Evolutionary conservation across 805 yeast genomes (phyloP).

Genomic region (Metschnikowia proteae): DNA sequence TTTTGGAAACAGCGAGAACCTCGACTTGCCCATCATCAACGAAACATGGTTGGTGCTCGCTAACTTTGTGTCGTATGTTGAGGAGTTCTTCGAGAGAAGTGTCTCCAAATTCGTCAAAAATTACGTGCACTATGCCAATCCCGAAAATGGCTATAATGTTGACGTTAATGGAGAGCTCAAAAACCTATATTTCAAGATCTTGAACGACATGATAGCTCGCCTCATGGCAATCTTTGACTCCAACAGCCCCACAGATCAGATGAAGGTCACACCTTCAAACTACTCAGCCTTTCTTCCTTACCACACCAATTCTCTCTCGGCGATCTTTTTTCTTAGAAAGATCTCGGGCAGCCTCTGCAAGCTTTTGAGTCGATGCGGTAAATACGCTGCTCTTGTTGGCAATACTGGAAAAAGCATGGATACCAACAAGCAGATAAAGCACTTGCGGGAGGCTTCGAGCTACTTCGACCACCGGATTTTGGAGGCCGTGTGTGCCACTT

Average conservation of each 20-base stretch:
- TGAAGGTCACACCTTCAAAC: slow-evolving; percentile 35
- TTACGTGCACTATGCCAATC: slow-evolving; percentile 31
- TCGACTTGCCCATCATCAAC: slow-evolving; percentile 39
- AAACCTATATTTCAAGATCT: slow-evolving; percentile 23
- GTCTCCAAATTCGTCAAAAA: slow-evolving; percentile 35
- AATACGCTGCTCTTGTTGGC: slow-evolving; percentile 30
- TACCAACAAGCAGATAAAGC: slow-evolving; percentile 35
- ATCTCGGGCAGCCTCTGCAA: slow-evolving; percentile 26
- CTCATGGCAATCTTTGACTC: slow-evolving; percentile 30
- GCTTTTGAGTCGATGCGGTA: slow-evolving; percentile 32
- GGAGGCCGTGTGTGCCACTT: slow-evolving; percentile 41
- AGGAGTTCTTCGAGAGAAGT: slow-evolving; percentile 27
- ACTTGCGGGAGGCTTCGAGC: slow-evolving; percentile 29
- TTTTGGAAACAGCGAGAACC: slow-evolving; percentile 36
- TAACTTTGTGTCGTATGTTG: slow-evolving; percentile 34
- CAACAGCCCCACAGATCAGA: slow-evolving; percentile 25
- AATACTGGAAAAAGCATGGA: slow-evolving; percentile 30
- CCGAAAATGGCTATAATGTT: slow-evolving; percentile 21
- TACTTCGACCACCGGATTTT: slow-evolving; percentile 36
- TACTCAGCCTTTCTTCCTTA: slow-evolving; percentile 37
- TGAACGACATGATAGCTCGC: slow-evolving; percentile 24
- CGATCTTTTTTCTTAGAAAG: slow-evolving; percentile 33
- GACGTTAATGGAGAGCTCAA: slow-evolving; percentile 30
- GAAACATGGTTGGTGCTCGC: slow-evolving; percentile 42
- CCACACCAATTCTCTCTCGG: slow-evolving; percentile 39